Conservation (phyloP, 805 yeast genomes). For the Candida orba region DNA sequence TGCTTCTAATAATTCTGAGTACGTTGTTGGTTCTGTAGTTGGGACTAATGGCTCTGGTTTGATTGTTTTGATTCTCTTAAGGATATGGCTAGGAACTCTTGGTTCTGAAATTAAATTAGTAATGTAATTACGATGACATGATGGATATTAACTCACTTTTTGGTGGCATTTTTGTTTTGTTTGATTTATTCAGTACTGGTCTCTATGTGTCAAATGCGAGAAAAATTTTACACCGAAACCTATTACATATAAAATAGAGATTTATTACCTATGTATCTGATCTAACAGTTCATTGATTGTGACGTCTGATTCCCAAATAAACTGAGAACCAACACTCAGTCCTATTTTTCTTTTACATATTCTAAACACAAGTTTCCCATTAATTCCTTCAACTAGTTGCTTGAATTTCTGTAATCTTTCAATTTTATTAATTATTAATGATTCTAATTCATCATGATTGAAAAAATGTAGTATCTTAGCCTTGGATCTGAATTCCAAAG, state of each 20-base stretch:
- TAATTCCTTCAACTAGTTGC: neutral
- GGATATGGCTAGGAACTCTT: conserved; percentile 10
- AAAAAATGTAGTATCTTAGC: conserved; percentile 11
- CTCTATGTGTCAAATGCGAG: neutral
- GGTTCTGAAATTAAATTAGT: conserved; percentile 1
- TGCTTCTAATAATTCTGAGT: conserved; percentile 47
- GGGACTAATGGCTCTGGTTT: neutral
- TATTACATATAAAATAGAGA: no score
- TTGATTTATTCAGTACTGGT: neutral
- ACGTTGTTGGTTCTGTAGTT: conserved; percentile 16
- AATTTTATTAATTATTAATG: neutral
- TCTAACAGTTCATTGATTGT: conserved; percentile 8
- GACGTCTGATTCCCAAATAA: conserved; percentile 9
- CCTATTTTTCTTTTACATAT: conserved; percentile 3
- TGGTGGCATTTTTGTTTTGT: conserved; percentile 13
- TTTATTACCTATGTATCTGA: neutral
- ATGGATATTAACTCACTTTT: conserved; percentile 9
- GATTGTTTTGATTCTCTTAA: conserved; percentile 1
- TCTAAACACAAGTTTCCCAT: neutral
- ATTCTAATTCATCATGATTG: conserved; percentile 7
- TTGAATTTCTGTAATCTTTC: neutral
- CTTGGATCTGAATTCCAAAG: conserved; percentile 11
- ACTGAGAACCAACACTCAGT: conserved; percentile 7
- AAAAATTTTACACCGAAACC: neutral
- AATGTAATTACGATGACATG: no score